Base-by-base conservation (phyloP, 2,329 filamentous ascomycete genomes). In the Thielaviopsis punctulata region DNA sequence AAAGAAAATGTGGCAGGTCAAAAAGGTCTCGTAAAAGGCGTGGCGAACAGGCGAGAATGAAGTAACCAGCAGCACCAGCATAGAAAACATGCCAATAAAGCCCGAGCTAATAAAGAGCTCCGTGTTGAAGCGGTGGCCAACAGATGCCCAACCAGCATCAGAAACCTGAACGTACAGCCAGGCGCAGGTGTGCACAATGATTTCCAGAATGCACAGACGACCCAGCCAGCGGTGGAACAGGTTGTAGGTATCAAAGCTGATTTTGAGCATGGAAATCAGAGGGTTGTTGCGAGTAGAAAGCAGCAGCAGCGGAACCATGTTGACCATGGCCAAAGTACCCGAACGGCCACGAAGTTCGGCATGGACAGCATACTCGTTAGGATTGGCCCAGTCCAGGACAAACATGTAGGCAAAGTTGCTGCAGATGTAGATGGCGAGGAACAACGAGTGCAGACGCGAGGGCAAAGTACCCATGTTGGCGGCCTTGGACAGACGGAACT, bases 21-120 rank as follows among this genome's bases (percentile, higher is more conserved):
- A 75, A 69, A 98, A 98, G 1, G 87, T 93, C 69, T 98, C 92
- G 69, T 98, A 98, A 64, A 95, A 95, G 39, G 89, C 88, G 65
- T 95, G 90, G 56, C 92, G 82, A 49, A 98, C 63, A 0, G 88
- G 83, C 2, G 87, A 90, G 51, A 84, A 69, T 9, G 87, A 82
- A 24, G 82, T 70, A 49, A 94, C 61, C 51, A 84, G 62, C 45
- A 96, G 71, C 45, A 84, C 63, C 41, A 77, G 59, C 62, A 95
- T 76, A 36, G 76, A 73, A 48, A 76, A 63, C 1, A 70, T 75
- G 45, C 74, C 81, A 23, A 81, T 68, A 60, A 78, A 73, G 44
- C 82, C 83, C 36, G 78, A 82, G 25, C 66, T 66, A 55, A 86
- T 79, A 61, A 88, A 90, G 12, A 70, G 68, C 58, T 80, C 76